phyloP scores from a whole-genome alignment of 176 grass and related monocot genomes.

The Tuctoria greenei region DNA sequence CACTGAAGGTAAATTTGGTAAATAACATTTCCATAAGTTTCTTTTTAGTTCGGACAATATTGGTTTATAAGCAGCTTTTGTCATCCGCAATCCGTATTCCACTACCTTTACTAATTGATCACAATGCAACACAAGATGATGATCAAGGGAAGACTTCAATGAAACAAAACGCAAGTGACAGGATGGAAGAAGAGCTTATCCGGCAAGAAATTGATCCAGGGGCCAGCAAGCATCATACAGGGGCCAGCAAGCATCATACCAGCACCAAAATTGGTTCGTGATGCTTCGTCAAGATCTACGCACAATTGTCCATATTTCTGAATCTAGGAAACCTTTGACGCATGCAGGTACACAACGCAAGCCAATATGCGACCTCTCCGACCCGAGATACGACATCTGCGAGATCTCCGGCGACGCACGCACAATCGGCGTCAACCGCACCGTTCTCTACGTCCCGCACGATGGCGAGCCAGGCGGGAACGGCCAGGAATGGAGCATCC shows the following conservation, averaged over 20 bases:
- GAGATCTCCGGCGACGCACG: slow-evolving; percentile 57
- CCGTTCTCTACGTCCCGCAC: slow-evolving; percentile 42
- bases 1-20: slow-evolving; percentile 19
- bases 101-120: background rate
- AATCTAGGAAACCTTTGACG: background rate
- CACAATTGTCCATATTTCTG: background rate
- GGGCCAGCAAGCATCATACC: background rate
- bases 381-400: slow-evolving; percentile 58
- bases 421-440: slow-evolving; percentile 45
- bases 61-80: background rate
- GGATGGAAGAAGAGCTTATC: slow-evolving; percentile 42
- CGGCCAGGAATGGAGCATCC: slow-evolving; percentile 59
- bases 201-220: slow-evolving; percentile 29
- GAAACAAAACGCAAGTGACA: slow-evolving; percentile 16
- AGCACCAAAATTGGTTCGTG: background rate
- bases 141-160: background rate
- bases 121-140: background rate
- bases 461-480: background rate
- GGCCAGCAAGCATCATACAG: background rate
- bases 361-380: slow-evolving; percentile 57
- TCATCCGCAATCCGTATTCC: background rate
- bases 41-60: background rate
- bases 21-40: background rate
- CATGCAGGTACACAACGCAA: slow-evolving; percentile 29
- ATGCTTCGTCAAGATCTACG: background rate